Conservation (phyloP, 441 rosid genomes). For the Croton setiger region DNA sequence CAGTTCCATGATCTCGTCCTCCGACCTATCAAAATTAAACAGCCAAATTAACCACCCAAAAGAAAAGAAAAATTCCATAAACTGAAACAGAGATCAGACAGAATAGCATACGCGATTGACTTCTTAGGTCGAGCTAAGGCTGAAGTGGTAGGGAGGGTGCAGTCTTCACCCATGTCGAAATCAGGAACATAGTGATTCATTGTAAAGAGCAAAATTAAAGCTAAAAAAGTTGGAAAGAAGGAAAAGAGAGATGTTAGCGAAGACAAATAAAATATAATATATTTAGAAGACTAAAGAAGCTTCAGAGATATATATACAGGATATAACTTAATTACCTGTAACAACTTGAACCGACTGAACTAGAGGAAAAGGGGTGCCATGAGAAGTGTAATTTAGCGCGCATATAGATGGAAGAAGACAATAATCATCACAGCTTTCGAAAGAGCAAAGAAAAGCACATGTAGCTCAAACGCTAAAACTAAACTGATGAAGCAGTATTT, state of each 20-base stretch:
- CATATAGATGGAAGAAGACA: not conserved
- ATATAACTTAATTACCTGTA: not conserved
- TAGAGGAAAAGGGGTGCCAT: not conserved
- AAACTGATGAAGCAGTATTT: no score
- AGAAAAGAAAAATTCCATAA: not conserved
- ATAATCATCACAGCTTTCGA: not conserved
- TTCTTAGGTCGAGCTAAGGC: slow-evolving; percentile 36
- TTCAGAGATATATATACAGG: not conserved
- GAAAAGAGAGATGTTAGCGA: not conserved
- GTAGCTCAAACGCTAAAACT: not conserved
- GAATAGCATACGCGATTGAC: slow-evolving; percentile 36
- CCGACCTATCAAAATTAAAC: slow-evolving; percentile 35
- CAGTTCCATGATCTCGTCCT: slow-evolving; percentile 78
- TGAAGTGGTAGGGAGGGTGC: slow-evolving; percentile 35
- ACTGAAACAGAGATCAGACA: not conserved
- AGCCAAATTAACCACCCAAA: not conserved
- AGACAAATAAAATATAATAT: not conserved
- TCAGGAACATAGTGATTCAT: slow-evolving; percentile 80
- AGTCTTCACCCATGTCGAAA: slow-evolving; percentile 55
- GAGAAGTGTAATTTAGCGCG: not conserved
- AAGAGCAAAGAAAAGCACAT: not conserved
- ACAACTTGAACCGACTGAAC: slow-evolving; percentile 1
- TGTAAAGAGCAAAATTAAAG: not conserved
- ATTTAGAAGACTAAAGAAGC: not conserved
- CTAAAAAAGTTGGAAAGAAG: not conserved